Evolutionary conservation across 202 grass and related monocot species (phyloP).

Genomic region (Miscanthus sacchariflorus): DNA sequence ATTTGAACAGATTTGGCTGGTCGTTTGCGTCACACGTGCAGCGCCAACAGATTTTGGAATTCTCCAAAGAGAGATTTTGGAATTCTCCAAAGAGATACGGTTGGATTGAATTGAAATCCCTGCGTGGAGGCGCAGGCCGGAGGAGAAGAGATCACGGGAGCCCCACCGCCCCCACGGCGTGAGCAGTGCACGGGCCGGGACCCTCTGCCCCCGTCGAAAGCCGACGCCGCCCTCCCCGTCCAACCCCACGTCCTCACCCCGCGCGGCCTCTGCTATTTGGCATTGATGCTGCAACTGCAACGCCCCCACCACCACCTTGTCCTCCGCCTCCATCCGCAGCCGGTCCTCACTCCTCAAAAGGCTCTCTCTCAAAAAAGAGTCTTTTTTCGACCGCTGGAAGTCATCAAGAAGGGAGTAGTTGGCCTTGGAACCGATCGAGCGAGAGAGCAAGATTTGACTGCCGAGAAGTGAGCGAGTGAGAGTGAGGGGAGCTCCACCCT

Average conservation of each 20-base stretch:
- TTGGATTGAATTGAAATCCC: not conserved
- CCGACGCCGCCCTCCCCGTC: conserved; percentile 22
- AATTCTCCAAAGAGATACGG: not conserved
- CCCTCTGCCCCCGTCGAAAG: not conserved
- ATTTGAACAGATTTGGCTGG: not conserved
- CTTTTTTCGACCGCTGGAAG: conserved; percentile 24
- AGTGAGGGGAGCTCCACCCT: not conserved
- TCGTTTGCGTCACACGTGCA: not conserved
- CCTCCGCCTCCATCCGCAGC: not conserved
- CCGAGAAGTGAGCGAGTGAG: not conserved
- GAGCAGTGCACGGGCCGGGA: not conserved
- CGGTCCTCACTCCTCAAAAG: conserved; percentile 36
- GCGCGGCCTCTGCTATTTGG: conserved; percentile 16
- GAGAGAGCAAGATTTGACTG: conserved; percentile 27
- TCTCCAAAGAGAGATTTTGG: not conserved
- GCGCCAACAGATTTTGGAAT: not conserved
- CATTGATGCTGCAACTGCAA: conserved; percentile 30
- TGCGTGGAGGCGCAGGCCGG: too few species aligned
- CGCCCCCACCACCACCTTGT: not conserved
- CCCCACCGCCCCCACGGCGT: not conserved
- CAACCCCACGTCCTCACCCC: not conserved
- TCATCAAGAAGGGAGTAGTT: not conserved
- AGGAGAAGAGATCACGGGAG: conserved; percentile 15
- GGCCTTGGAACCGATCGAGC: not conserved
- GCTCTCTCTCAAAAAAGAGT: conserved; percentile 27